These are phyloP conservation scores for Clavariopsis aquatica DNA, from an alignment of 495 filamentous ascomycete species.

Conservation along the genomic window DNA sequence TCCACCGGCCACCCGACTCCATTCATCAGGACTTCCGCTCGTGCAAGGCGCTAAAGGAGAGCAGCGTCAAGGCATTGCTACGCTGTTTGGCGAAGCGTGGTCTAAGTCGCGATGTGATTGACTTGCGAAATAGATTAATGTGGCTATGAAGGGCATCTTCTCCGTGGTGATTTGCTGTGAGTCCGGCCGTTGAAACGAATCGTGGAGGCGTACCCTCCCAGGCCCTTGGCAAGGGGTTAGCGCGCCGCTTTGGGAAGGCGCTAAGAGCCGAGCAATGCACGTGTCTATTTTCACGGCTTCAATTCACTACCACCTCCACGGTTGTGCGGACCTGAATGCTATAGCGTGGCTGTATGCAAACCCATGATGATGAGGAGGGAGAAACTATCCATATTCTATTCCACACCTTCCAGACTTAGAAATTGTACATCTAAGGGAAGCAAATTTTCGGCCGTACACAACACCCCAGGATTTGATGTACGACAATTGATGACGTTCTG, in stretches of 20 bases:
- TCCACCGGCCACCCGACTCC: neutral
- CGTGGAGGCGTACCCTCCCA: neutral
- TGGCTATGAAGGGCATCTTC: conserved; percentile 10
- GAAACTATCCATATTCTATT: neutral
- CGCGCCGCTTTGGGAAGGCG: neutral
- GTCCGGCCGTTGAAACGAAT: neutral
- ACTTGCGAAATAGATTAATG: conserved; percentile 8
- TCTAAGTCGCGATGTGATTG: conserved; percentile 9
- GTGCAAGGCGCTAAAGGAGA: neutral
- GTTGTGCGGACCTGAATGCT: neutral
- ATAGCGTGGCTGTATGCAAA: neutral
- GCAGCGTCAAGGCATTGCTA: neutral
- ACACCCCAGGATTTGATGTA: neutral
- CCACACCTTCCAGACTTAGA: neutral
- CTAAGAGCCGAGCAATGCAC: neutral
- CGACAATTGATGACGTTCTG: neutral
- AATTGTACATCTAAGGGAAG: too few species aligned
- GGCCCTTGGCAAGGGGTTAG: conserved; percentile 4
- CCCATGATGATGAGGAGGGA: neutral
- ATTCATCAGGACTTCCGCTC: neutral
- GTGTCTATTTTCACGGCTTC: neutral
- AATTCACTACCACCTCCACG: neutral
- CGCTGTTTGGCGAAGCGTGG: conserved; percentile 8
- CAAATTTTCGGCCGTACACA: too few species aligned
- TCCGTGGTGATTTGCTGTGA: conserved; percentile 1